These are phyloP conservation scores for Jaltomata sinuosa DNA, from an alignment of 257 asterid genomes.

Conservation along the genomic window DNA sequence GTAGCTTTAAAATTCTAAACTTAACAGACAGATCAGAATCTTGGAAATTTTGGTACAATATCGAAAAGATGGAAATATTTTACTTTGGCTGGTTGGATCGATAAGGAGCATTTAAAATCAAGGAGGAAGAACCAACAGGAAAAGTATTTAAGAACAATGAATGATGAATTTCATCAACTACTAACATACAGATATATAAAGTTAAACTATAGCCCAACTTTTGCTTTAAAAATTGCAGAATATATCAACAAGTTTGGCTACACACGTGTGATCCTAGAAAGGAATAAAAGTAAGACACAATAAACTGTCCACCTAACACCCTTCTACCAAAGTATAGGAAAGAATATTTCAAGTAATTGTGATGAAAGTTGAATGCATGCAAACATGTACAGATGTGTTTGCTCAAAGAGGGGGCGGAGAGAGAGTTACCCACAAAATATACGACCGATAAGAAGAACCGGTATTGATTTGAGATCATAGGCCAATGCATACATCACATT, in stretches of 20 bases:
- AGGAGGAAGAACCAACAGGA: neutral
- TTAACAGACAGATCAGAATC: neutral
- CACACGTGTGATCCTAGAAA: neutral
- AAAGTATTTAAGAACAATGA: neutral
- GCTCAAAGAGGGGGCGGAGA: conserved; percentile 1
- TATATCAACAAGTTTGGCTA: neutral
- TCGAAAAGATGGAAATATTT: neutral
- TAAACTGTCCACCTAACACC: neutral
- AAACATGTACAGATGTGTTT: neutral
- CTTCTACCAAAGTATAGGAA: neutral
- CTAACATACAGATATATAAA: neutral
- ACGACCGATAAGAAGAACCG: conserved; percentile 72
- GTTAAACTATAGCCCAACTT: neutral
- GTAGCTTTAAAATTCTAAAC: neutral
- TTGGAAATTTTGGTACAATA: neutral
- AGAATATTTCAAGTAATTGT: neutral
- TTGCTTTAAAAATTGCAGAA: neutral
- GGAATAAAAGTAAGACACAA: neutral
- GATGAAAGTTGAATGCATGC: neutral
- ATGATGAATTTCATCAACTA: neutral
- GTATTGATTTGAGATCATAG: conserved; percentile 61
- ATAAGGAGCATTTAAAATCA: neutral
- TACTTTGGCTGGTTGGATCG: neutral
- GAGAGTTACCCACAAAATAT: conserved; percentile 73
- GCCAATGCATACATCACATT: conserved; percentile 90